Evolutionary conservation across 768 basidiomycete species (phyloP), one percentile per base, ranked within the genome.

Genomic region (Hydnum rufescens): DNA sequence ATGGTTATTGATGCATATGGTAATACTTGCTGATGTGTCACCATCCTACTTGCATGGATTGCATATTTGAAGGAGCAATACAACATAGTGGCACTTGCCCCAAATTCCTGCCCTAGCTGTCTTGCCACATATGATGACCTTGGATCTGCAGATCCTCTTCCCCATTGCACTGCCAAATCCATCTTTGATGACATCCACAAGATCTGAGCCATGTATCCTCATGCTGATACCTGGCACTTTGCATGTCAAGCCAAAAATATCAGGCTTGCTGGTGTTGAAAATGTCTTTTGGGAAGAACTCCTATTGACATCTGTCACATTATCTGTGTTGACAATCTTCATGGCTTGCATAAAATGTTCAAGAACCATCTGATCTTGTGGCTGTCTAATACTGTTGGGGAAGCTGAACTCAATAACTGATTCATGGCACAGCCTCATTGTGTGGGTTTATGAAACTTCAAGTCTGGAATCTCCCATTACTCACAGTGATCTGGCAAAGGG

Each of bases 201-300:
- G 26, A 2, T 16, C 39, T 16, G 5, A 31, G 25, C 8, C 58
- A 60, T 0, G 67, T 65, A 53, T 57, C 67, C 4, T 66, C 65
- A 0, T 69, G 73, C 57, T 67, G 71, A 53, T 72, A 72, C 0
- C 70, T 74, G 53, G 72, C 51, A 51, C 5, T 31, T 51, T 19
- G 22, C 23, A 6, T 8, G 8, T 8, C 50, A 30, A 22, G 5
- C 18, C 4, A 53, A 19, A 23, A 43, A 3, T 6, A 31, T 26
- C 52, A 29, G 25, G 32, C 31, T 39, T 31, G 32, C 23, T 5
- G 23, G 18, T 8, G 36, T 39, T 8, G 36, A 39, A 19, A 39
- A 39, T 22, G 13, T 39, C 13, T 39, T 13, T 1, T 39, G 36
- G 36, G 36, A 39, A 39, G 36, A 22, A 22, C 36, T 39, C 22